Conservation (phyloP, 2,329 filamentous ascomycete species). For the Rosellinia necatrix region DNA sequence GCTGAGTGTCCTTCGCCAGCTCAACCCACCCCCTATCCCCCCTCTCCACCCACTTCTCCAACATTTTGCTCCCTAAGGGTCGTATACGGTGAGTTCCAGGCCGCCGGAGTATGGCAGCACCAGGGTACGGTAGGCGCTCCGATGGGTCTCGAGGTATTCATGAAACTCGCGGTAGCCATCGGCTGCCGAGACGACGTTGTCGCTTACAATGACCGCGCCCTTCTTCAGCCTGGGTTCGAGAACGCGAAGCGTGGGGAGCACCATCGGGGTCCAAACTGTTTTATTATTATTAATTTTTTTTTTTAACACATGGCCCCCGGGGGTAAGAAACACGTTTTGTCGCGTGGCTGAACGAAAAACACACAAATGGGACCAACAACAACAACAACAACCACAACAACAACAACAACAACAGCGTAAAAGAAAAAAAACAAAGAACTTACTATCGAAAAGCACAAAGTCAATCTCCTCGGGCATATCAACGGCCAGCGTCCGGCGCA, state of each 20-base stretch:
- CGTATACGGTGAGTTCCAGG: constrained; percentile 38
- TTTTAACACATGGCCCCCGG: no score
- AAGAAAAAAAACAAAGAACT: constrained; percentile 35
- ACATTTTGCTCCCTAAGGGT: no score
- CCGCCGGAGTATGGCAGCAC: constrained; percentile 55
- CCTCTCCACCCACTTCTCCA: no score
- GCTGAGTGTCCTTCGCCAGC: no score
- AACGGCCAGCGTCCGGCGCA: constrained; percentile 58
- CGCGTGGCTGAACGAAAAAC: no score
- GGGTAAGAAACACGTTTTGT: no score
- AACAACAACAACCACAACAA: no score
- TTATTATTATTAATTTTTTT: no score
- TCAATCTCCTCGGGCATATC: constrained; percentile 56
- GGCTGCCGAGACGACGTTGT: constrained; percentile 51
- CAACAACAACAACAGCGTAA: no score
- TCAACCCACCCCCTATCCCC: no score
- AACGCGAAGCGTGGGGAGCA: constrained; percentile 55
- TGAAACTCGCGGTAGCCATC: constrained; percentile 53
- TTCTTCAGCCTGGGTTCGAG: constrained; percentile 50
- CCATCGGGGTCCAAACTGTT: constrained; percentile 60
- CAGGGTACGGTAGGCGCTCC: constrained; percentile 54
- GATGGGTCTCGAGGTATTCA: constrained; percentile 49
- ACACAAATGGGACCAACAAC: no score
- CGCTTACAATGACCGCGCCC: constrained; percentile 54
- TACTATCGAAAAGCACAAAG: constrained; percentile 64